Conservation (phyloP, 2,329 filamentous ascomycete species). For the Tetracladium maxilliforme region DNA sequence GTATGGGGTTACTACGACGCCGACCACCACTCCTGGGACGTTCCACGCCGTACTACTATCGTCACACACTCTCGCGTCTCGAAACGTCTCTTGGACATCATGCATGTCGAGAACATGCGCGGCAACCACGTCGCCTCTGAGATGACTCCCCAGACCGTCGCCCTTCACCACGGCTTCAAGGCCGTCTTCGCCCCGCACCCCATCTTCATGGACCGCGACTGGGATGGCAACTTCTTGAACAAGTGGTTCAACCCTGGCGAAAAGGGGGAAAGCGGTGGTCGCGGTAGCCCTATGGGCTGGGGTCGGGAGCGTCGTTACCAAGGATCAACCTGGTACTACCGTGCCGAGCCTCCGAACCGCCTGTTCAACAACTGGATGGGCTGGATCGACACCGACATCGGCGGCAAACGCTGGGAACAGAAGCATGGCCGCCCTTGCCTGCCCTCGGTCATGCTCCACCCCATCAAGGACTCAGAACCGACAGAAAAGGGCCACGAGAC, state of each 20-base stretch:
- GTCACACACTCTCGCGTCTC: conserved; percentile 64
- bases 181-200: conserved; percentile 67
- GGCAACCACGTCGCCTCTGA: conserved; percentile 68
- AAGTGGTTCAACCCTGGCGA: conserved; percentile 46
- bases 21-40: too few species aligned
- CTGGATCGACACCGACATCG: conserved; percentile 37
- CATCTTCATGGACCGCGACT: conserved; percentile 65
- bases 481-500: too few species aligned
- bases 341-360: conserved; percentile 38
- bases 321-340: conserved; percentile 47
- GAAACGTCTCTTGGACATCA: conserved; percentile 54
- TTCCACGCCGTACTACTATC: conserved; percentile 59
- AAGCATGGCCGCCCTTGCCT: conserved; percentile 39
- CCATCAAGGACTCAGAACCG: conserved; percentile 49
- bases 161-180: conserved; percentile 66
- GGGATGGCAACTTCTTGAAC: conserved; percentile 37
- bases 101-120: conserved; percentile 62
- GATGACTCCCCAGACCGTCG: conserved; percentile 62
- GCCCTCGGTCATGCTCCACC: conserved; percentile 42
- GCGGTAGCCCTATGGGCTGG: conserved; percentile 42
- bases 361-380: conserved; percentile 51
- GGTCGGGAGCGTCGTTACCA: conserved; percentile 40
- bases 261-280: conserved; percentile 34
- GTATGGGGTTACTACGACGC: conserved; percentile 49
- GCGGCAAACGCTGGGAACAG: conserved; percentile 38